Base-by-base conservation (phyloP, 2,329 filamentous ascomycete genomes). In the Thermothelomyces thermophilus region DNA sequence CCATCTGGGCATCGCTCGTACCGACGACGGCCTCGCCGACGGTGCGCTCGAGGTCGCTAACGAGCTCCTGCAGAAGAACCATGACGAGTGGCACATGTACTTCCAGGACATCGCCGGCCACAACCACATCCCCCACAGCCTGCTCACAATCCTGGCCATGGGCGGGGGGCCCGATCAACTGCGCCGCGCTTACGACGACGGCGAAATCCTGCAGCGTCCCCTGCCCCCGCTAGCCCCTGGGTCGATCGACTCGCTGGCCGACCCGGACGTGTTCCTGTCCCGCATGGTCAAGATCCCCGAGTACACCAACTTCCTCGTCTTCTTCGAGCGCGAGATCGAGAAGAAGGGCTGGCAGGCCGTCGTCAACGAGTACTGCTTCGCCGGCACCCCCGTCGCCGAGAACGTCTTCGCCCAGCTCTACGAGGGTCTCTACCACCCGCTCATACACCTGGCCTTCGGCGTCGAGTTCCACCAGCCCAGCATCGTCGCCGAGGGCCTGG, bases 391-490 rank as follows among this genome's bases (percentile, higher is more conserved):
- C 33, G 60, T 70, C 44, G 78, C 82, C 2, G 75, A 86, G 52
- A 71, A 72, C 46, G 71, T 88, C 70, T 64, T 87, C 0, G 71
- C 68, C 0, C 70, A 79, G 16, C 48, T 59, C 47, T 58, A 50
- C 58, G 53, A 62, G 73, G 79, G 83, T 2, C 74, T 83, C 44
- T 65, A 83, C 5, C 84, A 87, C 57, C 82, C 83, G 1, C 64
- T 86, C 14, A 86, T 87, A 48, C 82, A 87, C 57, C 70, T 86
- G 2, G 82, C 83, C 0, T 83, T 86, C 50, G 84, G 79, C 1
- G 62, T 87, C 39, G 83, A 87, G 60, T 86, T 86, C 58, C 66
- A 78, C 7, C 82, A 84, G 57, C 82, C 82, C 0, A 76, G 76
- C 9, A 77, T 87, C 52, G 70, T 87, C 17, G 82, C 83, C 1